Evolutionary conservation across 2,329 filamentous ascomycete genomes (phyloP), one percentile per base, ranked within the genome.

Genomic region (Mycogone perniciosa): DNA sequence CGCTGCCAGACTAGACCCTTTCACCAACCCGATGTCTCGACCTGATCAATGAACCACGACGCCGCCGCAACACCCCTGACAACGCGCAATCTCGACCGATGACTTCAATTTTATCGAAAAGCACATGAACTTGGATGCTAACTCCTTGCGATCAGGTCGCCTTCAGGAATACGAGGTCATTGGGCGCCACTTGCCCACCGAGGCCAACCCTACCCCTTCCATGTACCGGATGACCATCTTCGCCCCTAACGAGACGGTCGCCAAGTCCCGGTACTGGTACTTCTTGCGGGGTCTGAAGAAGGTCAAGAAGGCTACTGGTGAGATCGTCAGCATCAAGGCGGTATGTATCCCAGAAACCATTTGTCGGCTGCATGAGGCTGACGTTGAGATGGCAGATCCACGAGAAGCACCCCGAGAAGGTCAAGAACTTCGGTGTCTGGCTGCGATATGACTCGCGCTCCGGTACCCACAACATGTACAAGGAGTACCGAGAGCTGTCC

Each of bases 401-500:
- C 79, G 93, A 99, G 90, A 97, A 97, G 87, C 90, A 89, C 76
- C 93, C 93, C 69, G 81, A 91, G 71, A 96, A 96, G 84, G 91
- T 99, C 84, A 99, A 99, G 90, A 99, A 96, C 88, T 97, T 99
- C 75, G 93, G 93, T 75, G 86, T 99, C 85, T 99, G 95, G 95
- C 86, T 99, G 80, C 91, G 95, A 74, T 99, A 99, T 82, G 92
- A 99, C 81, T 99, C 95, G 59, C 92, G 93, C 77, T 97, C 93
- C 68, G 93, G 93, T 68, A 99, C 93, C 69, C 93, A 99, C 90
- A 99, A 99, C 88, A 99, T 99, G 93, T 99, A 99, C 89, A 97
- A 97, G 86, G 93, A 99, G 86, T 97, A 96, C 88, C 89, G 93
- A 74, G 93, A 97, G 84, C 88, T 97, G 84, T 92, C 88, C 73